phyloP scores from a whole-genome alignment of 164 flowering plant genomes.

The Magnolia sinica region DNA sequence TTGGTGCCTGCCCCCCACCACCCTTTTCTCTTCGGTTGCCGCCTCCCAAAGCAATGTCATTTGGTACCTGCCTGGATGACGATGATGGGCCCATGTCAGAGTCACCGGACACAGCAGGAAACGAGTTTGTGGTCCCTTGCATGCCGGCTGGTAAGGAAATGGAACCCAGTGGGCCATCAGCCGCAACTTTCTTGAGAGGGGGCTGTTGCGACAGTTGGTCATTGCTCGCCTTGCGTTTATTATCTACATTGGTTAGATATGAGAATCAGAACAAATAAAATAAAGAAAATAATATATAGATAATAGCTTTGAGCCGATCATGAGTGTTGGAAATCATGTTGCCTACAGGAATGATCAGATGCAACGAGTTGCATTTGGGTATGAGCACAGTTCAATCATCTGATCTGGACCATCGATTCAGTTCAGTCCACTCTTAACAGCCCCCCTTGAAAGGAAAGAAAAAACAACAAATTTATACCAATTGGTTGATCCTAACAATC shows the following conservation, averaged over 20 bases:
- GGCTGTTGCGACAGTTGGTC: constrained; percentile 68
- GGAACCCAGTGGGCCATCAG: constrained; percentile 41
- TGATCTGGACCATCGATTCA: no score
- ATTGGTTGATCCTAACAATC: no score
- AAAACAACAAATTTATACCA: no score
- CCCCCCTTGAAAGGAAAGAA: no score
- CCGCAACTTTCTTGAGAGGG: constrained; percentile 56
- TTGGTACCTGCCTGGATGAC: constrained; percentile 29
- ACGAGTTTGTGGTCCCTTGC: constrained; percentile 45
- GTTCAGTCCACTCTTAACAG: no score
- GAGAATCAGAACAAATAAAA: neutral
- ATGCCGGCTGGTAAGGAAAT: constrained; percentile 43
- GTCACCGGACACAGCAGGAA: constrained; percentile 32
- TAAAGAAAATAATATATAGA: no score
- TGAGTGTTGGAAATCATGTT: neutral
- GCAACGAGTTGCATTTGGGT: neutral
- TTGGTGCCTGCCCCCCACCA: constrained; percentile 24
- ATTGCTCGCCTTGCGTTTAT: constrained; percentile 69
- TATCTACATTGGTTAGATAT: constrained; percentile 37
- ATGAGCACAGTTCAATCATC: no score
- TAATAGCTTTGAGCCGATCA: neutral
- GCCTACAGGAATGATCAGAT: neutral
- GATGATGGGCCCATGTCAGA: constrained; percentile 29
- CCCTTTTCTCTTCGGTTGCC: constrained; percentile 34
- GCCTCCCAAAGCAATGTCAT: constrained; percentile 31